Evolutionary conservation across 129 eudicot species (phyloP).

Genomic region (Ambrosia artemisiifolia): DNA sequence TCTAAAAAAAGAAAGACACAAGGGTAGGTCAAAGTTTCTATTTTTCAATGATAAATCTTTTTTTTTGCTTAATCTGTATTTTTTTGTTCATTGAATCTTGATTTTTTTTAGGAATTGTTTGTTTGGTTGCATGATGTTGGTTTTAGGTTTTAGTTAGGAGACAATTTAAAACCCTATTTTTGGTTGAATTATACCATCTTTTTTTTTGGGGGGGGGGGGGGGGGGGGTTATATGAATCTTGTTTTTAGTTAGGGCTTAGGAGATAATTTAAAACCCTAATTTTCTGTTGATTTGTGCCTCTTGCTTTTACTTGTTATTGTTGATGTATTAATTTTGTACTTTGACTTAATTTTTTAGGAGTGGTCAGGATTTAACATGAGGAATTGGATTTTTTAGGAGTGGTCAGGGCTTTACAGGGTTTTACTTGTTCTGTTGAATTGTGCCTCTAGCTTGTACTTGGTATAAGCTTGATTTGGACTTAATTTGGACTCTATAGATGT

Average conservation of each 20-base stretch:
- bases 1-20: not conserved
- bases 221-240: not conserved
- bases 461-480: no score
- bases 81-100: not conserved
- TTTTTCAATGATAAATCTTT: not conserved
- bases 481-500: no score
- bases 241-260: no score
- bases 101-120: not conserved
- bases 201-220: no score
- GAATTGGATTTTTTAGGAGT: constrained; percentile 14
- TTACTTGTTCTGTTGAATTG: no score
- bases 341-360: constrained; percentile 20
- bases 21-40: constrained; percentile 2
- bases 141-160: no score
- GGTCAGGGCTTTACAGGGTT: no score
- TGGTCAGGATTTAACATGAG: constrained; percentile 7
- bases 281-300: not conserved
- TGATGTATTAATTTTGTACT: constrained; percentile 8
- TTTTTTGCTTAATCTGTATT: not conserved
- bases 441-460: no score
- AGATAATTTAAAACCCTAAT: constrained; percentile 9
- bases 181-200: no score
- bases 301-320: not conserved
- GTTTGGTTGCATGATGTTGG: not conserved
- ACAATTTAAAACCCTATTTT: no score